Percentiles rank a stretch among this genome's conserved stretches.
Conservation (phyloP, 148 eudicot species). For the Arbutus unedo region DNA sequence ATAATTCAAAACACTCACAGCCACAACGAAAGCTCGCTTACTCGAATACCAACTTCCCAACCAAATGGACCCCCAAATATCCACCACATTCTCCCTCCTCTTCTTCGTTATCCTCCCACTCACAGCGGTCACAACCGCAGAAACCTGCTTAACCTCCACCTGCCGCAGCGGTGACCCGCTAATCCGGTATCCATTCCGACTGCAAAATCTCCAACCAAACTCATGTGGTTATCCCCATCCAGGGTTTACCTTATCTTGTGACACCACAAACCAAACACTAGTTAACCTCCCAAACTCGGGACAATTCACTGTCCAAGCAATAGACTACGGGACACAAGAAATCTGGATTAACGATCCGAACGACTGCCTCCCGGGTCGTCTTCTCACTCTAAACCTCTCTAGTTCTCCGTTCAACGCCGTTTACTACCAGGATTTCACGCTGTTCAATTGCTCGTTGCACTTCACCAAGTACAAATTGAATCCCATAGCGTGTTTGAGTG, state of each 20-base stretch:
- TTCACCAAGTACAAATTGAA: constrained; percentile 10
- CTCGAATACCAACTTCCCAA: background rate
- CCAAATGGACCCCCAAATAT: constrained; percentile 11
- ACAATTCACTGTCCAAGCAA: constrained; percentile 31
- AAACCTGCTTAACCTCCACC: constrained; percentile 26
- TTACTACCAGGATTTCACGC: constrained; percentile 32
- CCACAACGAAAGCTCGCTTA: background rate
- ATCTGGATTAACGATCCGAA: constrained; percentile 50
- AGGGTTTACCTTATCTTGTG: constrained; percentile 43
- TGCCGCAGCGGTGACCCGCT: constrained; percentile 28
- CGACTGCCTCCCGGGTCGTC: constrained; percentile 43
- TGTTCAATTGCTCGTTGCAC: constrained; percentile 38
- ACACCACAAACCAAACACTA: constrained; percentile 29
- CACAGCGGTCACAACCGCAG: constrained; percentile 7
- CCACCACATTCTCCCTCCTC: background rate
- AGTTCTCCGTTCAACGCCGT: constrained; percentile 39
- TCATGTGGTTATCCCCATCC: constrained; percentile 42
- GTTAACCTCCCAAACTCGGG: constrained; percentile 45
- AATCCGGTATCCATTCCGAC: constrained; percentile 51
- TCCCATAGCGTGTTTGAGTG: constrained; percentile 46
- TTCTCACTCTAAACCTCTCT: constrained; percentile 38
- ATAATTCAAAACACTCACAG: background rate
- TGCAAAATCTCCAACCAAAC: constrained; percentile 23
- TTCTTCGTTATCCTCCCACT: background rate
- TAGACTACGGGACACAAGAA: constrained; percentile 51